These are phyloP conservation scores for Jamesozyma lodderae DNA, from an alignment of 805 yeast genomes.

Conservation along the genomic window DNA sequence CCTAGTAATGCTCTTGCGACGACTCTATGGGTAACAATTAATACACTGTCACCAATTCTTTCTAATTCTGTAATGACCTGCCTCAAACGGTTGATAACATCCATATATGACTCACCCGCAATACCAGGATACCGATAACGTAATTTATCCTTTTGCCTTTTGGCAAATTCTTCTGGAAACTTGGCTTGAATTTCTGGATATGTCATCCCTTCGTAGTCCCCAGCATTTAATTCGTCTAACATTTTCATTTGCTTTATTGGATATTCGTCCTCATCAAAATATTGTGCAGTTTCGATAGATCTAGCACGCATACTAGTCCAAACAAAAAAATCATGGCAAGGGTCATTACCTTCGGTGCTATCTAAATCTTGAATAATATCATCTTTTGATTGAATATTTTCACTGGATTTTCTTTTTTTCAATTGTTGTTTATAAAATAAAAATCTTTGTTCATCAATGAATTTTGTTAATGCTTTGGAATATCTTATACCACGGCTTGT, in stretches of 20 bases:
- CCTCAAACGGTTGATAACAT: slow-evolving; percentile 81
- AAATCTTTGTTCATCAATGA: slow-evolving; percentile 60
- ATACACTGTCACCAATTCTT: slow-evolving; percentile 77
- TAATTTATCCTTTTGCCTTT: slow-evolving; percentile 69
- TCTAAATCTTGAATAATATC: slow-evolving; percentile 31
- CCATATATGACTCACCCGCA: slow-evolving; percentile 93
- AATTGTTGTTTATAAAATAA: slow-evolving; percentile 47
- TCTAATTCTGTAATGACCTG: slow-evolving; percentile 91
- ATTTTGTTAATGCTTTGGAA: slow-evolving; percentile 61
- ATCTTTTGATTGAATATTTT: slow-evolving; percentile 9
- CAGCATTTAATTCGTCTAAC: slow-evolving; percentile 91
- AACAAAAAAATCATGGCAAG: slow-evolving; percentile 61
- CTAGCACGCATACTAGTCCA: slow-evolving; percentile 87
- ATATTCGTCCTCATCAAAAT: slow-evolving; percentile 64
- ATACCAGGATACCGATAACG: slow-evolving; percentile 91
- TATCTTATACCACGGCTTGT: slow-evolving; percentile 74
- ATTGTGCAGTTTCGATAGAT: slow-evolving; percentile 66
- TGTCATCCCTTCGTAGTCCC: slow-evolving; percentile 86
- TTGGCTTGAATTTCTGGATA: slow-evolving; percentile 70
- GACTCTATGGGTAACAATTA: slow-evolving; percentile 82
- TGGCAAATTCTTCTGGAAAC: slow-evolving; percentile 70
- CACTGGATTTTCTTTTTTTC: slow-evolving; percentile 37
- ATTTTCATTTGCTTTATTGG: slow-evolving; percentile 83
- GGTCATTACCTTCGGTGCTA: slow-evolving; percentile 15
- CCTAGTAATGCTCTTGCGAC: slow-evolving; percentile 82